Evolutionary conservation across 768 basidiomycete genomes (phyloP).

Genomic region (Mrakia gelida): DNA sequence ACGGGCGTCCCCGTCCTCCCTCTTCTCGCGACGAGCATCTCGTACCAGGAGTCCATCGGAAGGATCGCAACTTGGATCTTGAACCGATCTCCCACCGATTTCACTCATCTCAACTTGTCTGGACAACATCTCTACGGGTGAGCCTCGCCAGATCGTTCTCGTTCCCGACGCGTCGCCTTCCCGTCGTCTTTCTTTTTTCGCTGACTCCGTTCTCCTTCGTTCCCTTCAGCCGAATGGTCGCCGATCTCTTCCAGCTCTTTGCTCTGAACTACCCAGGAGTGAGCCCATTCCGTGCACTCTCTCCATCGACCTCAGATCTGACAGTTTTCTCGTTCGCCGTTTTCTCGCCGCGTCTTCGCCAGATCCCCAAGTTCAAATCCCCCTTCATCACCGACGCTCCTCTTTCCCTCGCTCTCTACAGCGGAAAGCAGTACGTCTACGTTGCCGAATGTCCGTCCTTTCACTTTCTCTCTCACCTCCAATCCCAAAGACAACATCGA

Average conservation of each 20-base stretch:
- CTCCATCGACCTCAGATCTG: too few species aligned
- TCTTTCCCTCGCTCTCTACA: constrained; percentile 18
- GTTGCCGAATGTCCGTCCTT: background rate
- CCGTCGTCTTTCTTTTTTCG: background rate
- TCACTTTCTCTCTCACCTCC: background rate
- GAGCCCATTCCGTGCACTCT: background rate
- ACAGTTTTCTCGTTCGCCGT: too few species aligned
- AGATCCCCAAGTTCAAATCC: background rate
- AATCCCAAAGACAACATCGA: too few species aligned
- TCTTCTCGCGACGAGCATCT: constrained; percentile 17
- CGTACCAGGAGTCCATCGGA: constrained; percentile 17
- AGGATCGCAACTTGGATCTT: background rate
- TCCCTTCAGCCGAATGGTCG: constrained; percentile 13
- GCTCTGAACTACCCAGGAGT: background rate
- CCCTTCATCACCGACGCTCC: constrained; percentile 11
- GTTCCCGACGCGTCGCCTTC: background rate
- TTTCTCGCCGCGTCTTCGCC: background rate
- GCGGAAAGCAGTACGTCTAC: background rate
- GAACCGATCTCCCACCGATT: constrained; percentile 17
- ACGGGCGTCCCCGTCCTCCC: background rate
- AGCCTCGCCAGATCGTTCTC: background rate
- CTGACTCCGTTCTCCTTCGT: background rate
- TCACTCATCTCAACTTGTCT: constrained; percentile 21
- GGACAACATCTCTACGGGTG: background rate
- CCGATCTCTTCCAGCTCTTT: constrained; percentile 24